These are phyloP conservation scores for Postia placenta DNA, from an alignment of 768 basidiomycete genomes.

Conservation along the genomic window DNA sequence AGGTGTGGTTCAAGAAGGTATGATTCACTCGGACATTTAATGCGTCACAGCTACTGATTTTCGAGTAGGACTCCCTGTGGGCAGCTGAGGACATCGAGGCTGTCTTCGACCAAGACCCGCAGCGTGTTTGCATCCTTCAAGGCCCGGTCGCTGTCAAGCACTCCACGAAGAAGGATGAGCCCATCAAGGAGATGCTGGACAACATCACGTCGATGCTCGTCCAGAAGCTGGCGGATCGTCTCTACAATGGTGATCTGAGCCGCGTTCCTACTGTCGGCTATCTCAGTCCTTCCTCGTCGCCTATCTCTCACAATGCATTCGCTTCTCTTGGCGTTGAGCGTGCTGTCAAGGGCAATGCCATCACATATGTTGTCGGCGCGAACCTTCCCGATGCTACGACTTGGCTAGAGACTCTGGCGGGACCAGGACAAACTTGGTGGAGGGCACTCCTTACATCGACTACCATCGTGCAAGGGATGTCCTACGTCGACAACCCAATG, in stretches of 20 bases:
- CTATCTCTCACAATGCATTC: conserved; percentile 30
- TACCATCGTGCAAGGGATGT: conserved; percentile 81
- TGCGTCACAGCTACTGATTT: conserved; percentile 5
- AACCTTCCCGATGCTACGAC: conserved; percentile 50
- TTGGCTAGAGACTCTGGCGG: conserved; percentile 86
- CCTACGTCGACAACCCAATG: conserved; percentile 86
- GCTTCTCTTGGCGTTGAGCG: conserved; percentile 36
- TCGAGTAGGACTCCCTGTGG: conserved; percentile 86
- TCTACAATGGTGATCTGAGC: conserved; percentile 69
- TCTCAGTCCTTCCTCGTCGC: conserved; percentile 49
- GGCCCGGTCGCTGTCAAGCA: conserved; percentile 94
- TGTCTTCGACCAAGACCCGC: conserved; percentile 97
- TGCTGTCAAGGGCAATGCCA: conserved; percentile 35
- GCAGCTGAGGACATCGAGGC: conserved; percentile 97
- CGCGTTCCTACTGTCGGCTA: conserved; percentile 82
- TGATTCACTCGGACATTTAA: conserved; percentile 14
- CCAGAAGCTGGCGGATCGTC: conserved; percentile 68
- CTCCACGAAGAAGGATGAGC: conserved; percentile 84
- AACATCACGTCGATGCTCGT: conserved; percentile 78
- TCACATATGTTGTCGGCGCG: conserved; percentile 46
- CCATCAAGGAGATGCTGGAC: conserved; percentile 87
- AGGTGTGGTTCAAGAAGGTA: conserved; percentile 99
- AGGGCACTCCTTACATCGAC: conserved; percentile 76
- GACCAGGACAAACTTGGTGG: conserved; percentile 79
- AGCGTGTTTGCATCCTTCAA: conserved; percentile 95